These are phyloP conservation scores for Saccharomycopsis vini DNA, from an alignment of 805 yeast species.

Conservation along the genomic window DNA sequence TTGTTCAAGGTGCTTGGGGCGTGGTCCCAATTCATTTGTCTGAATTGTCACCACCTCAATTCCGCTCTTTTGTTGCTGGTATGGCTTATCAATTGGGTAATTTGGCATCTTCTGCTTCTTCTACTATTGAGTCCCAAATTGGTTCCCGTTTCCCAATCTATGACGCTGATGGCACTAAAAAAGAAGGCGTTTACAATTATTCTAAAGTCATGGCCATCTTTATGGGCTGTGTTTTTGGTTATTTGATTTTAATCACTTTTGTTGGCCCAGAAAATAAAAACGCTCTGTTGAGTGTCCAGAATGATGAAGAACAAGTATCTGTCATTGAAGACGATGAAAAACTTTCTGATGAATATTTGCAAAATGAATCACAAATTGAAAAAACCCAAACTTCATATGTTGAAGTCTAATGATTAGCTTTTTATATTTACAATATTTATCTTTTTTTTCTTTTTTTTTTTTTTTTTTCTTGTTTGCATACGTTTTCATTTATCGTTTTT, in stretches of 20 bases:
- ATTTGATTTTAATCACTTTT: constrained; percentile 36
- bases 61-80: constrained; percentile 54
- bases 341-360: too few species aligned
- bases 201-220: constrained; percentile 63
- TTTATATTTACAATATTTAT: too few species aligned
- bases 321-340: neutral
- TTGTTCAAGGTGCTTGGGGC: constrained; percentile 71
- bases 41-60: constrained; percentile 59
- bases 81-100: constrained; percentile 65
- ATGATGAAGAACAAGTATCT: constrained; percentile 8
- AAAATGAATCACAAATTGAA: too few species aligned
- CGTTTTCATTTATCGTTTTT: too few species aligned
- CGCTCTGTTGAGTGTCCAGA: constrained; percentile 7
- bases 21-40: constrained; percentile 56
- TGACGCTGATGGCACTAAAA: constrained; percentile 25
- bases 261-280: constrained; percentile 47
- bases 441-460: too few species aligned
- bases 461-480: too few species aligned
- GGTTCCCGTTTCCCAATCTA: constrained; percentile 50
- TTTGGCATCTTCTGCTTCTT: constrained; percentile 60
- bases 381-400: too few species aligned
- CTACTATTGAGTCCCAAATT: constrained; percentile 57
- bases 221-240: constrained; percentile 56
- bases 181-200: constrained; percentile 38
- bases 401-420: too few species aligned